phyloP scores from a whole-genome alignment of 148 eudicot species.

The Spergularia marina region DNA sequence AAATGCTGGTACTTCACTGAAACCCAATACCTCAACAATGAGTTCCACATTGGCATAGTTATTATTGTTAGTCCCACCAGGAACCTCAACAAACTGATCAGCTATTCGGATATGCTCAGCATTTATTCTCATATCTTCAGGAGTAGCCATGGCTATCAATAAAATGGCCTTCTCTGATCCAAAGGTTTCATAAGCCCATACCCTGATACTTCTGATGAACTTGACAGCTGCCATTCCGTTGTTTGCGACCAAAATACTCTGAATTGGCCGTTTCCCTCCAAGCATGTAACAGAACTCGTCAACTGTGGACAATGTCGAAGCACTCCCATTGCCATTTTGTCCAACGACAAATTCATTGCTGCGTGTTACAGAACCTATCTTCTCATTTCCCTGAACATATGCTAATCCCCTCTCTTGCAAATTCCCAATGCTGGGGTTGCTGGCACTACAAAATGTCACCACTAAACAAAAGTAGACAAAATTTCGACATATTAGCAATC shows the following conservation, averaged over 20 bases:
- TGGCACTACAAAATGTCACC: slow-evolving; percentile 20
- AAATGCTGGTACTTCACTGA: neutral
- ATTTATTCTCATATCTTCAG: slow-evolving; percentile 98
- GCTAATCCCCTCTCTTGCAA: slow-evolving; percentile 8
- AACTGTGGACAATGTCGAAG: slow-evolving; percentile 42
- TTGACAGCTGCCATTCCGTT: slow-evolving; percentile 99
- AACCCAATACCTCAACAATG: slow-evolving; percentile 71
- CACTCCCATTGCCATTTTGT: slow-evolving; percentile 43
- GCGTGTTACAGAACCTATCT: slow-evolving; percentile 35
- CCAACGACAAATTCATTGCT: slow-evolving; percentile 49
- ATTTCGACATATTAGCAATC: neutral
- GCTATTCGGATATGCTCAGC: slow-evolving; percentile 98
- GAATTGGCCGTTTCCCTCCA: slow-evolving; percentile 82
- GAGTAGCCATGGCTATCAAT: slow-evolving; percentile 99
- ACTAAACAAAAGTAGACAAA: slow-evolving; percentile 2
- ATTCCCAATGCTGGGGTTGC: slow-evolving; percentile 10
- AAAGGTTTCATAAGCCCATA: slow-evolving; percentile 97
- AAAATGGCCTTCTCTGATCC: slow-evolving; percentile 93
- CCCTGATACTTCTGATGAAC: slow-evolving; percentile 85
- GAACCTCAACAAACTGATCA: slow-evolving; percentile 97
- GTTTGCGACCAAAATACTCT: slow-evolving; percentile 89
- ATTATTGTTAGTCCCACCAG: slow-evolving; percentile 98
- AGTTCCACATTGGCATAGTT: slow-evolving; percentile 99
- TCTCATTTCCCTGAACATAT: slow-evolving; percentile 17
- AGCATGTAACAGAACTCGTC: slow-evolving; percentile 81